phyloP scores from a whole-genome alignment of 2,329 filamentous ascomycete genomes.

The Exophiala calicioides region DNA sequence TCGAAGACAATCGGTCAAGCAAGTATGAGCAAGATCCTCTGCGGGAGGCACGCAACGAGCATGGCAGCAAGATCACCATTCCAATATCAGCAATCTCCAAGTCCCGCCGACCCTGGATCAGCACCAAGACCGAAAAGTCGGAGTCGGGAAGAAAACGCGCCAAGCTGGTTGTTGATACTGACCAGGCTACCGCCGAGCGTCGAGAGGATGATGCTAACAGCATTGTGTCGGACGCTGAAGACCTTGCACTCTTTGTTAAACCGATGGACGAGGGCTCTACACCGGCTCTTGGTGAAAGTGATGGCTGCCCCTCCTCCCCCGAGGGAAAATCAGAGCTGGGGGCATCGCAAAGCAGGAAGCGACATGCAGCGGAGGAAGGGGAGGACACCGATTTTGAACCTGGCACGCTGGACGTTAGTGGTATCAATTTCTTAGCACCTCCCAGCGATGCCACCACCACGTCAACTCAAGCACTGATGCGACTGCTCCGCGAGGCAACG shows the following conservation, averaged over 20 bases:
- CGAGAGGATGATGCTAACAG: conserved; percentile 26
- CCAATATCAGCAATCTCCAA: conserved; percentile 54
- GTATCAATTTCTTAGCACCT: conserved; percentile 64
- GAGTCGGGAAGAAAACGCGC: conserved; percentile 22
- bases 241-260: conserved; percentile 42
- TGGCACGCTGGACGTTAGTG: conserved; percentile 62
- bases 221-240: conserved; percentile 50
- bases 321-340: no score
- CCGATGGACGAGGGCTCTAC: background rate
- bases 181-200: conserved; percentile 20
- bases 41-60: conserved; percentile 44
- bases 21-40: conserved; percentile 34
- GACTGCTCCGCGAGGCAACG: conserved; percentile 65
- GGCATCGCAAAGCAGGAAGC: conserved; percentile 11
- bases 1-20: background rate
- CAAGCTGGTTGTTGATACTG: conserved; percentile 16
- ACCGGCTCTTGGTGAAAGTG: background rate
- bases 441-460: conserved; percentile 64
- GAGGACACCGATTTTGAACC: conserved; percentile 63
- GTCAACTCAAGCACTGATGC: conserved; percentile 64
- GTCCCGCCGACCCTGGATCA: conserved; percentile 40
- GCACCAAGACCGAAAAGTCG: conserved; percentile 15
- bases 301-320: no score
- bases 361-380: background rate
- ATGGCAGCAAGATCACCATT: conserved; percentile 46